These are phyloP conservation scores for Penicillium sp. DNA, from an alignment of 2,329 filamentous ascomycete species.

Conservation along the genomic window DNA sequence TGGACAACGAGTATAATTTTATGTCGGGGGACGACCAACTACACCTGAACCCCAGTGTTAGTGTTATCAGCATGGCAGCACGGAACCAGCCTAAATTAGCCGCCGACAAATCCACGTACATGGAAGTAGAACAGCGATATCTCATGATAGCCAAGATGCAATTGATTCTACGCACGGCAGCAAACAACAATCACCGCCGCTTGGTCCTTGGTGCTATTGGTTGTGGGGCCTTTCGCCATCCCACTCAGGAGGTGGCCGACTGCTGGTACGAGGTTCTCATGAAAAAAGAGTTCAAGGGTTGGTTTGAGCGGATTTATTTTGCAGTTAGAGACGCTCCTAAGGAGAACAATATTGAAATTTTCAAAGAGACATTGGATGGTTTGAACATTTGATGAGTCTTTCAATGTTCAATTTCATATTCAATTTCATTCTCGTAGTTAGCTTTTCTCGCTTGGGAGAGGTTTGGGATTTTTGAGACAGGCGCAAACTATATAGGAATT, in stretches of 20 bases:
- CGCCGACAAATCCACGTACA: slow-evolving; percentile 37
- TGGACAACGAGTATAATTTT: slow-evolving; percentile 49
- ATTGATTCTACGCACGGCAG: slow-evolving; percentile 60
- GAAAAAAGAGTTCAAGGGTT: slow-evolving; percentile 63
- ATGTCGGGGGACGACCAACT: slow-evolving; percentile 26
- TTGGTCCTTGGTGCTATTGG: slow-evolving; percentile 69
- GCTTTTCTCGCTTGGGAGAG: background rate
- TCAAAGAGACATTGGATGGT: background rate
- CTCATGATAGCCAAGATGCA: slow-evolving; percentile 65
- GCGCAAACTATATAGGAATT: background rate
- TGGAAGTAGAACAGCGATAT: slow-evolving; percentile 47
- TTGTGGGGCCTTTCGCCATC: slow-evolving; percentile 67
- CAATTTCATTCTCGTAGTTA: background rate
- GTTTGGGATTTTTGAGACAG: background rate
- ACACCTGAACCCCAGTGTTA: slow-evolving; percentile 38
- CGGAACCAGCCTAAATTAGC: slow-evolving; percentile 45
- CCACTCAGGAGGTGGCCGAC: slow-evolving; percentile 59
- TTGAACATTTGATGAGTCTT: background rate
- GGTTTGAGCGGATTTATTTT: slow-evolving; percentile 66
- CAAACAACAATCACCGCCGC: slow-evolving; percentile 54
- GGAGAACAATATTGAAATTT: background rate
- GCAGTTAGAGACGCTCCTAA: slow-evolving; percentile 47
- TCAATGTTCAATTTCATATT: background rate
- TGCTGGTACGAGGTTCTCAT: slow-evolving; percentile 63
- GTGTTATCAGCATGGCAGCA: slow-evolving; percentile 63